Evolutionary conservation across 257 asterid genomes (phyloP), one percentile per base, ranked within the genome.

Genomic region (Thymus mandschuricus): DNA sequence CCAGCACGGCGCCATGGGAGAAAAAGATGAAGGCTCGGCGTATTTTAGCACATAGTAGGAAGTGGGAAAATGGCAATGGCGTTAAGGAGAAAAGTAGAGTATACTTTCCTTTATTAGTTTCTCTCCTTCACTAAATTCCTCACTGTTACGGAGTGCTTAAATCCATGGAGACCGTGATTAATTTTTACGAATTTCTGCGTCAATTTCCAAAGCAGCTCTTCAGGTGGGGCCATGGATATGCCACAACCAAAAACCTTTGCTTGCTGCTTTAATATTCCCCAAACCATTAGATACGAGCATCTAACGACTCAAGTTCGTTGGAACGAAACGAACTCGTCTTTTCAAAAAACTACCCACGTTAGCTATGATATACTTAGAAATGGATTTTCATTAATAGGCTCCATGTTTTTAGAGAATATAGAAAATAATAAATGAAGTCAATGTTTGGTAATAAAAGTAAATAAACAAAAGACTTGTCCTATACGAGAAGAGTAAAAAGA

Each of bases 1-100:
- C 73, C 55, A 63, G 31, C 33, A 52, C 57, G 79, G 76, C 54
- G 87, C 88, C 97, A 92, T 90, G 73, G 84, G 10, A 71, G 74
- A 43, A 34, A 41, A 64, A 30, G 28, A 66, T 27, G 44, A 65
- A 58, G 73, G 73, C 7, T 13, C 72, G 83, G 78, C 84, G 82
- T 57, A 71, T 55, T 69, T 61, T 69, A 79, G 81, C 75, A 33
- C 73, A 15, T 69, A 3, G 76, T 50, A 6, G 72, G 54, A 38
- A 38, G 3, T 34, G 38, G 74, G 35, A 64, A 50, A 43, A 48
- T 56, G 40, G 55, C 64, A 54, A 70, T 13, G 56, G 76, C 13
- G 54, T 43, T 43, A 1, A 57, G n/a, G 21, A 29, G 64, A 69
- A 34, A 31, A 59, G 8, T 29, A 0, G 58, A 71, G 57, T 66